Evolutionary conservation across 1,284 basidiomycete species (phyloP), one percentile per base, ranked within the genome.

Genomic region (Moniliella sp.): DNA sequence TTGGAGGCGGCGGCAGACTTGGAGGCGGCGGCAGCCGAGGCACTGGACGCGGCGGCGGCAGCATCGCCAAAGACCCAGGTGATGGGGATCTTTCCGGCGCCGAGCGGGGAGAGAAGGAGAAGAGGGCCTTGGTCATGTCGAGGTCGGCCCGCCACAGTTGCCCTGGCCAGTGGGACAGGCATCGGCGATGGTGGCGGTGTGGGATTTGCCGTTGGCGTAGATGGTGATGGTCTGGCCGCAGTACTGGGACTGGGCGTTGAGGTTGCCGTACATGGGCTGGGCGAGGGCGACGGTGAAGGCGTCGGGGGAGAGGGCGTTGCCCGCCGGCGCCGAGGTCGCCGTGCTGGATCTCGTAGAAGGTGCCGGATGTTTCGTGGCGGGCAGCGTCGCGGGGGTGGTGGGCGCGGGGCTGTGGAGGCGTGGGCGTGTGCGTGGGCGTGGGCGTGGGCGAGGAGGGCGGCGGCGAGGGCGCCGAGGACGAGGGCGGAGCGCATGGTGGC

Each of bases 241-340:
- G 18, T 21, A 31, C 29, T 38, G 31, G 35, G 40, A 43, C 37
- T 45, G 43, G 4, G 38, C 42, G 9, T 31, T 21, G 16, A 12
- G 16, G 29, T 31, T 31, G 7, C 29, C 29, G 29, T 31, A 31
- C 10, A 31, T 27, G 4, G 18, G n/a, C 5, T 17, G 15, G 30
- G 30, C 31, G 18, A 39, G 15, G 13, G 37, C 37, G 23, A 39
- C 37, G 23, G 25, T 27, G 26, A 28, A 39, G 29, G n/a, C n/a
- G n/a, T n/a, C n/a, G n/a, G n/a, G n/a, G n/a, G n/a, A n/a, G n/a
- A n/a, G n/a, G n/a, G n/a, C n/a, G n/a, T n/a, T n/a, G n/a, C n/a
- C n/a, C n/a, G n/a, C n/a, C n/a, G n/a, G n/a, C n/a, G n/a, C n/a
- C n/a, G n/a, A n/a, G n/a, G n/a, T n/a, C n/a, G n/a, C n/a, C n/a